Evolutionary conservation across 2,329 filamentous ascomycete genomes (phyloP), one percentile per base, ranked within the genome.

Genomic region (Paracorniculantispora psalliotae): DNA sequence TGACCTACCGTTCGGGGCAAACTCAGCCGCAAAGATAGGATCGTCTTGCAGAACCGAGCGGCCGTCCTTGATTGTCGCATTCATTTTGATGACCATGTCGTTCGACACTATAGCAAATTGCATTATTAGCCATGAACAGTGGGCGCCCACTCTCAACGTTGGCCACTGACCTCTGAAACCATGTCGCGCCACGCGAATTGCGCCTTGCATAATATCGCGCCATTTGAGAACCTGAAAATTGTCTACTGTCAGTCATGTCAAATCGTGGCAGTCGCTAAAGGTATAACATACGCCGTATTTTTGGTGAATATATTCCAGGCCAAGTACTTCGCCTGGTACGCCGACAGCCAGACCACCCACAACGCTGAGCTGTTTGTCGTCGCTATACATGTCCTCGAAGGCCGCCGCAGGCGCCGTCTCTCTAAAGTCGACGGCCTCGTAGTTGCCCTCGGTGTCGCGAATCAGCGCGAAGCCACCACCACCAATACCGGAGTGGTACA

Each of bases 381-480:
- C 85, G 60, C 83, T 80, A 71, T 88, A 97, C 93, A 97, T 97
- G 67, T 96, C 84, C 72, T 92, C 80, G 63, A 81, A 86, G 0
- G 92, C 90, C 0, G 90, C 89, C 0, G 87, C 89, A 0, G 93
- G 93, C 0, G 93, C 93, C 0, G 88, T 85, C 72, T 97, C 93
- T 49, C 93, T 82, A 69, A 96, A 97, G 73, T 97, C 93, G 65
- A 97, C 86, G 60, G 87, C 87, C 68, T 96, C 91, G 69, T 92
- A 96, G 19, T 79, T 78, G n/a, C 91, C 91, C 60, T 90, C 78
- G 17, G 83, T 75, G 35, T 84, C 80, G 50, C 90, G 86, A 5
- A 96, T 83, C 5, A 96, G 79, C 81, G 92, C 89, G 74, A 97
- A 97, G 2, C 93, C 93, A 43, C 93, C 93, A 7, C 93, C 93